Conservation (phyloP, 192 early-diverging fungal genomes). For the Oehlia diaphana region DNA sequence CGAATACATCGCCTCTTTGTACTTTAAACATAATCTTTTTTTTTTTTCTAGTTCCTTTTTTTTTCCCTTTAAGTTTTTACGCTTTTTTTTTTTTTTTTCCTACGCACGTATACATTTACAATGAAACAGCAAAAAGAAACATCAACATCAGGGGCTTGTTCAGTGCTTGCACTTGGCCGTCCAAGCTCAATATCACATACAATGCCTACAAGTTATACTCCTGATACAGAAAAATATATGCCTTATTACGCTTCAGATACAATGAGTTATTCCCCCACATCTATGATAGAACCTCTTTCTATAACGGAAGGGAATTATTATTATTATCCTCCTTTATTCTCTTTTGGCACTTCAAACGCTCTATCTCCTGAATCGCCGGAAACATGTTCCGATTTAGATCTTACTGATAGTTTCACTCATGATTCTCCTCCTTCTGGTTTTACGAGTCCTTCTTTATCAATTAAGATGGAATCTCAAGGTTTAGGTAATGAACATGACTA, state of each 20-base stretch:
- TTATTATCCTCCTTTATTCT: slow-evolving; percentile 15
- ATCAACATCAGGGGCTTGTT: slow-evolving; percentile 10
- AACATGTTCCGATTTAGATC: slow-evolving; percentile 14
- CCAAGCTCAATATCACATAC: slow-evolving; percentile 7
- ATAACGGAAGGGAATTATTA: slow-evolving; percentile 11
- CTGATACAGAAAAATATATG: slow-evolving; percentile 1
- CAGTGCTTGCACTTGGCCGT: slow-evolving; percentile 16
- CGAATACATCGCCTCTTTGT: slow-evolving; percentile 15
- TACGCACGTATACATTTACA: background rate
- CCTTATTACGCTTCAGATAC: slow-evolving; percentile 11
- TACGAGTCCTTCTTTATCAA: slow-evolving; percentile 10
- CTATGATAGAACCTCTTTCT: slow-evolving; percentile 16
- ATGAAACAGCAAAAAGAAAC: slow-evolving; percentile 23
- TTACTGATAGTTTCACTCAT: slow-evolving; percentile 12
- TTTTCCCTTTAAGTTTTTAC: too few relatives aligned
- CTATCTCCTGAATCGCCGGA: slow-evolving; percentile 1
- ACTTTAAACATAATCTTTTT: background rate
- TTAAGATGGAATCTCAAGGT: slow-evolving; percentile 20
- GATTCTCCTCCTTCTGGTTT: background rate
- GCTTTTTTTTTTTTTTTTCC: too few relatives aligned
- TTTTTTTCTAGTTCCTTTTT: background rate
- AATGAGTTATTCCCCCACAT: background rate
- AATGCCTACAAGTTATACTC: slow-evolving; percentile 8
- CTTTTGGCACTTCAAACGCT: background rate
- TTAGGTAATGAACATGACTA: slow-evolving; percentile 17